These are phyloP conservation scores for Pseudocercospora ulei DNA, from an alignment of 2,329 filamentous ascomycete species.

Conservation along the genomic window DNA sequence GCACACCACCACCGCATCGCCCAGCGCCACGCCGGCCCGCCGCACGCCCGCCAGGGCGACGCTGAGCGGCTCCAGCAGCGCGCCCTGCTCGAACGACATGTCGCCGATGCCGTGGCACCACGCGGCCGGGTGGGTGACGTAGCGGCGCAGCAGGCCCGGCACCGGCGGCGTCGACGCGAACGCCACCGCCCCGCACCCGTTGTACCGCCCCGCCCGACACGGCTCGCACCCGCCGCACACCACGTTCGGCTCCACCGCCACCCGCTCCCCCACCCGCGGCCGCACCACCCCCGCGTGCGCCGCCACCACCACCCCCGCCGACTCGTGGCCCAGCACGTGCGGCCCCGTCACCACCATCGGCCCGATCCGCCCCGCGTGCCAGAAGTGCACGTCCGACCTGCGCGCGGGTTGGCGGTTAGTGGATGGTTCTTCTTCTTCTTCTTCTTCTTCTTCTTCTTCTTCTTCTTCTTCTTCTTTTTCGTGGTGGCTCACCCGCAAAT, in stretches of 20 bases:
- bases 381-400: constrained; percentile 93
- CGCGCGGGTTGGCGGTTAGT: too few relatives aligned
- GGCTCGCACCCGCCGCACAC: constrained; percentile 86
- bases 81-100: constrained; percentile 86
- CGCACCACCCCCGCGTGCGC: constrained; percentile 68
- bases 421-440: too few relatives aligned
- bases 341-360: constrained; percentile 85
- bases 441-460: too few relatives aligned
- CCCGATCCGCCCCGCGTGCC: constrained; percentile 89
- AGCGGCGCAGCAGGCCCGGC: constrained; percentile 74
- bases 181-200: constrained; percentile 74
- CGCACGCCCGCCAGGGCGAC: constrained; percentile 85
- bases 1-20: constrained; percentile 79
- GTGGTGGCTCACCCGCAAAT: constrained; percentile 87
- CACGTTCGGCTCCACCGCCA: constrained; percentile 88
- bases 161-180: constrained; percentile 90
- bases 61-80: constrained; percentile 78
- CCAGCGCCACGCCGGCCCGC: constrained; percentile 66
- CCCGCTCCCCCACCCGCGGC: constrained; percentile 76
- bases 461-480: too few relatives aligned
- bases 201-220: constrained; percentile 86
- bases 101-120: constrained; percentile 96
- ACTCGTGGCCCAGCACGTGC: constrained; percentile 92
- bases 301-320: constrained; percentile 69
- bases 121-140: constrained; percentile 85